Evolutionary conservation across 805 yeast species (phyloP).

Genomic region (Blastobotrys americana): DNA sequence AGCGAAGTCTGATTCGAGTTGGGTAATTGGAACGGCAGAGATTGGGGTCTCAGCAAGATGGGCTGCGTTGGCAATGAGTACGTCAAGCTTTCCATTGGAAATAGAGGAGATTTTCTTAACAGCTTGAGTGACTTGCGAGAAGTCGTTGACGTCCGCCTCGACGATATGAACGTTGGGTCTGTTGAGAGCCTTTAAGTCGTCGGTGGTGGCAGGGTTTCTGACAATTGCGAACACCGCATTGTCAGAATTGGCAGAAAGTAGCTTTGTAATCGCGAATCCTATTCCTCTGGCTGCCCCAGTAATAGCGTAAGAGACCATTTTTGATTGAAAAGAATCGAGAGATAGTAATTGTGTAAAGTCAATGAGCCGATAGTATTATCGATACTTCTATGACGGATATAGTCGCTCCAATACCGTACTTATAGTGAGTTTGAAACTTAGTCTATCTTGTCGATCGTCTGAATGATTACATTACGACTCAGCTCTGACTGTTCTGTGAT

Average conservation of each 20-base stretch:
- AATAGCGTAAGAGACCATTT: constrained; percentile 26
- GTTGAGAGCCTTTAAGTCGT: constrained; percentile 7
- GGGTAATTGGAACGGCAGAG: constrained; percentile 8
- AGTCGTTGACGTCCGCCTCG: constrained; percentile 20
- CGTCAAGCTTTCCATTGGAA: constrained; percentile 22
- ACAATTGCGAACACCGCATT: constrained; percentile 25
- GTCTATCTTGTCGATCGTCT: too few relatives aligned
- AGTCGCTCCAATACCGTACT: too few relatives aligned
- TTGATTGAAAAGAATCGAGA: too few relatives aligned
- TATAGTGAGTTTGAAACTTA: too few relatives aligned
- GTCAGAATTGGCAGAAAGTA: constrained; percentile 19
- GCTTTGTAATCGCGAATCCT: constrained; percentile 29
- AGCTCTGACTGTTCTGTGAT: too few relatives aligned
- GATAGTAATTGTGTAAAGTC: too few relatives aligned
- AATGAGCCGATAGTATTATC: too few relatives aligned
- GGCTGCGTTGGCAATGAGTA: constrained; percentile 27
- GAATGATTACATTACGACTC: too few relatives aligned
- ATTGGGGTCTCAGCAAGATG: not conserved
- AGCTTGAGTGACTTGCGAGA: constrained; percentile 11
- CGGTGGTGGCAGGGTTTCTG: constrained; percentile 13
- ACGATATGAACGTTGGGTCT: constrained; percentile 22
- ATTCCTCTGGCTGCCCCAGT: constrained; percentile 36
- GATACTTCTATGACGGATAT: too few relatives aligned
- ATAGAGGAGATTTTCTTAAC: constrained; percentile 13
- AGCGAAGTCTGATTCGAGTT: not conserved